phyloP scores from a whole-genome alignment of 2,329 filamentous ascomycete species.

The Juglanconis oblonga region DNA sequence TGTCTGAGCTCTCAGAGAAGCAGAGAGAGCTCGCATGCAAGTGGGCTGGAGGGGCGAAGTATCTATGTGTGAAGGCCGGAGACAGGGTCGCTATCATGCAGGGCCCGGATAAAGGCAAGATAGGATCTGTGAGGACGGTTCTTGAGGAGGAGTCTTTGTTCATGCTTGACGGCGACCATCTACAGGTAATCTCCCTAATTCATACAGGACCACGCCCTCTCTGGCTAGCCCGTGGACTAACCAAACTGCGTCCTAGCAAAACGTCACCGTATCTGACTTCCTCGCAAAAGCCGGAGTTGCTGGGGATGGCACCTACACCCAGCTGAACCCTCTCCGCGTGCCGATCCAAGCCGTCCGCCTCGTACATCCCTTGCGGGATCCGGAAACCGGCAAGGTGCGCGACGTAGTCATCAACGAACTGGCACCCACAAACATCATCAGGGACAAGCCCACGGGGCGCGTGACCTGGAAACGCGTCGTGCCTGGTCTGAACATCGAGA shows the following conservation, averaged over 20 bases:
- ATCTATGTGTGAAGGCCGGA: slow-evolving; percentile 61
- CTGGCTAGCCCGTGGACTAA: not conserved
- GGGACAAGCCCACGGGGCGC: slow-evolving; percentile 48
- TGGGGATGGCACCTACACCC: slow-evolving; percentile 31
- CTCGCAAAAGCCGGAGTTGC: slow-evolving; percentile 31
- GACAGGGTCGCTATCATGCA: slow-evolving; percentile 82
- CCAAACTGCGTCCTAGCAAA: slow-evolving; percentile 20
- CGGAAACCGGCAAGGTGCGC: slow-evolving; percentile 58
- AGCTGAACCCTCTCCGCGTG: slow-evolving; percentile 53
- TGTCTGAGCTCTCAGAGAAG: slow-evolving; percentile 32
- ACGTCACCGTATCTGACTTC: slow-evolving; percentile 38
- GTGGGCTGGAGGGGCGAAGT: slow-evolving; percentile 54
- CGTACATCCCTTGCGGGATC: slow-evolving; percentile 71
- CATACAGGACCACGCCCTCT: not conserved
- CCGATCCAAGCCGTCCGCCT: slow-evolving; percentile 74
- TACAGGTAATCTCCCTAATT: slow-evolving; percentile 46
- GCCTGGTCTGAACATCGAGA: slow-evolving; percentile 66
- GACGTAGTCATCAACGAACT: slow-evolving; percentile 79
- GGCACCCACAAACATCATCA: slow-evolving; percentile 47
- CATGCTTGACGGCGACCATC: slow-evolving; percentile 59
- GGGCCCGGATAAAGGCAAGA: slow-evolving; percentile 78
- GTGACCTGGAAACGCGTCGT: slow-evolving; percentile 58
- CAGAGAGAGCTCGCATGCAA: slow-evolving; percentile 38
- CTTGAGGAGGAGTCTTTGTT: slow-evolving; percentile 54
- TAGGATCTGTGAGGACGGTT: slow-evolving; percentile 67